Conservation (phyloP, 345 rosid genomes). For the Draba incana region DNA sequence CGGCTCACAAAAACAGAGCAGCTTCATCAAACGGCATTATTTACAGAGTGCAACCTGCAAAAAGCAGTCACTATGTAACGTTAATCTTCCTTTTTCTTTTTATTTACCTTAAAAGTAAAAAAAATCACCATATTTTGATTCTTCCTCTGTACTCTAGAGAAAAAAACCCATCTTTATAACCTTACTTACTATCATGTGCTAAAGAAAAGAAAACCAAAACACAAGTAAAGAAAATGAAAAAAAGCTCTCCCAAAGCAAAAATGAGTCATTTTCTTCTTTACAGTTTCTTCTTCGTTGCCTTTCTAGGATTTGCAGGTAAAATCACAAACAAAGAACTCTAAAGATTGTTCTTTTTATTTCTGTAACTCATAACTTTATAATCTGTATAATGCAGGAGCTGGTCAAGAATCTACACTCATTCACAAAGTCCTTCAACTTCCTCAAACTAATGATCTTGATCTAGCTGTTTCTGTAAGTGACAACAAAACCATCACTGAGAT, state of each 20-base stretch:
- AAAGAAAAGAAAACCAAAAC: constrained; percentile 22
- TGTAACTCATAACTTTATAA: constrained; percentile 9
- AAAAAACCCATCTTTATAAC: constrained; percentile 29
- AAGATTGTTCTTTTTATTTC: neutral
- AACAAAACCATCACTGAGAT: constrained; percentile 51
- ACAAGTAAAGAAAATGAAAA: constrained; percentile 17
- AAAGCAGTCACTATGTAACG: constrained; percentile 15
- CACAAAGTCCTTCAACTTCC: constrained; percentile 37
- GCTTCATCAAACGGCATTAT: constrained; percentile 35
- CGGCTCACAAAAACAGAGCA: constrained; percentile 33
- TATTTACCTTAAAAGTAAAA: neutral
- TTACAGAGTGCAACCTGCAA: neutral
- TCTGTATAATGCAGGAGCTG: constrained; percentile 49
- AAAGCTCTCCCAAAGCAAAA: constrained; percentile 27
- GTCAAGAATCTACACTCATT: constrained; percentile 52
- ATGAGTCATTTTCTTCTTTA: constrained; percentile 39
- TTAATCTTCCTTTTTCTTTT: neutral
- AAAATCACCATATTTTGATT: constrained; percentile 24
- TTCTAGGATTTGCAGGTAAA: constrained; percentile 58
- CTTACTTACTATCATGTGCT: constrained; percentile 21
- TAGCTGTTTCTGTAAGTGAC: constrained; percentile 56
- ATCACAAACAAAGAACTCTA: neutral
- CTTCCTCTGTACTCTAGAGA: constrained; percentile 33
- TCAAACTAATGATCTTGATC: constrained; percentile 40
- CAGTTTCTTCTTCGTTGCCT: constrained; percentile 45